Evolutionary conservation across 2,329 filamentous ascomycete genomes (phyloP), one percentile per base, ranked within the genome.

Genomic region (Fusarium floridanum): DNA sequence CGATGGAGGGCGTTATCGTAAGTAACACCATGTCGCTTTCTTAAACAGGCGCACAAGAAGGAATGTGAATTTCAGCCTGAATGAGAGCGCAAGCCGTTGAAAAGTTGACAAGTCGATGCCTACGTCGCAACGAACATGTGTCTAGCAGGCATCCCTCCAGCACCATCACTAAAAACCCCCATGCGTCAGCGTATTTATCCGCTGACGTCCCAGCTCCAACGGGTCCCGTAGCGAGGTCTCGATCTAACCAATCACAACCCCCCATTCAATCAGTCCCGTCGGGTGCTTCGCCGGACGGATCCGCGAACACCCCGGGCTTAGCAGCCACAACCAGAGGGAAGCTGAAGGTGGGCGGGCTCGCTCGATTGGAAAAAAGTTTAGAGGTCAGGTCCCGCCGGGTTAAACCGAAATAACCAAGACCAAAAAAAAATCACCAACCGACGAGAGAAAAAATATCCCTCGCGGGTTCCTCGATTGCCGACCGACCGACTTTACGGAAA

Each of bases 1-100:
- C 89, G 34, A 94, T 90, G 76, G 89, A 85, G 76, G 89, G 82
- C 5, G 93, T 95, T 87, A 95, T 92, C n/a, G 91, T 94, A 48
- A 97, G 90, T 50, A 93, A 86, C 20, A 95, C 93, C 94, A 96
- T 96, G 4, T 6, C 71, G 8, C 17, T 17, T 27, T 29, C 8
- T 11, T 9, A 3, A 5, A 22, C 16, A 16, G 11, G 32, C 12
- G 22, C 9, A 9, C 9, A 11, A 4, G n/a, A 17, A 20, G 11
- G 17, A 10, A 29, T 10, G 9, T 27, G 20, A 10, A 27, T 39
- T 59, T 6, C 16, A 17, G 24, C 17, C 20, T n/a, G 27, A 48
- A 20, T 16, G n/a, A 16, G 17, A 27, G 56, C 5, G 34, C 36
- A 4, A n/a, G 17, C 60, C 24, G 34, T 27, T 27, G 6, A 12